phyloP scores from a whole-genome alignment of 108 stramenopile genomes.

The Asterionellopsis glacialis region DNA sequence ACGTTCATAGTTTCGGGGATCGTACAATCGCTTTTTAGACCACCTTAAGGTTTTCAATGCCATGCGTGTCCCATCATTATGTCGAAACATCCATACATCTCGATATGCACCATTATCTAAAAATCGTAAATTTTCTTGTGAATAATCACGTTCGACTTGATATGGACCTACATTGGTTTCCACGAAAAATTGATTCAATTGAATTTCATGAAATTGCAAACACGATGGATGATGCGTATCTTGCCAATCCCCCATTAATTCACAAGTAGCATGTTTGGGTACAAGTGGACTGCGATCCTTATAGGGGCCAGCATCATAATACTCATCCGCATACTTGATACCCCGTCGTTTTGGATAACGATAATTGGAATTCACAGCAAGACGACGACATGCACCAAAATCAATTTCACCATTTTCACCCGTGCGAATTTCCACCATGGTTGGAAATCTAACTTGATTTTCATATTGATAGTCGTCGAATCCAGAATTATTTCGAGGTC shows the following conservation, averaged over 20 bases:
- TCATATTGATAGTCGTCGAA: no score
- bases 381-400: no score
- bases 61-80: slow-evolving; percentile 26
- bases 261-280: slow-evolving; percentile 17
- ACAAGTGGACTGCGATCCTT: neutral
- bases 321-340: no score
- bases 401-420: no score
- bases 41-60: slow-evolving; percentile 60
- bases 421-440: no score
- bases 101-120: slow-evolving; percentile 36
- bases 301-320: no score
- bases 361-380: no score
- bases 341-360: no score
- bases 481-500: no score
- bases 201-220: slow-evolving; percentile 54
- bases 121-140: slow-evolving; percentile 11
- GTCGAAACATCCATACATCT: slow-evolving; percentile 37
- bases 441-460: no score
- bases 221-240: slow-evolving; percentile 45
- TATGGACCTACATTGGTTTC: neutral
- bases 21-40: slow-evolving; percentile 41
- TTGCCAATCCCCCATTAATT: slow-evolving; percentile 54
- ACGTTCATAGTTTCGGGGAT: slow-evolving; percentile 62
- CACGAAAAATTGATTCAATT: neutral
- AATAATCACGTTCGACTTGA: neutral